Evolutionary conservation across 164 flowering plant genomes (phyloP).

Genomic region (Kalanchoe fedtschenkoi): DNA sequence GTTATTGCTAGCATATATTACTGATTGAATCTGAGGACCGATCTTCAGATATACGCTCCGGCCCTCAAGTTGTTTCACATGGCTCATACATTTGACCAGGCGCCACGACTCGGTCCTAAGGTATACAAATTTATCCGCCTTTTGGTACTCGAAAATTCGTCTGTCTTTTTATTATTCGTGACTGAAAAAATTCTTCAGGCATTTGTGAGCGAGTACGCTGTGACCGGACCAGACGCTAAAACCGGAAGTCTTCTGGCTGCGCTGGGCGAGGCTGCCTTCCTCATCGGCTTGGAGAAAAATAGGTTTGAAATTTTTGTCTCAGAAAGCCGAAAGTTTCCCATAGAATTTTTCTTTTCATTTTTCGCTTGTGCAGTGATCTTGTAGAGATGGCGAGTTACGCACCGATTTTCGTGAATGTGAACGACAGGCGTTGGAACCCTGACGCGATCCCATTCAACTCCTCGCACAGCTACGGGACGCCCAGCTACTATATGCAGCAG

Average conservation of each 20-base stretch:
- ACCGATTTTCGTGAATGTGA: slow-evolving; percentile 76
- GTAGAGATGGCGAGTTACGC: slow-evolving; percentile 93
- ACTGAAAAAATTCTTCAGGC: slow-evolving; percentile 30
- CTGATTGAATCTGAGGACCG: slow-evolving; percentile 11
- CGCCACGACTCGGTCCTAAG: slow-evolving; percentile 75
- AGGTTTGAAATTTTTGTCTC: slow-evolving; percentile 30
- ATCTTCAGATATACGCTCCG: slow-evolving; percentile 55
- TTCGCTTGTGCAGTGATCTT: slow-evolving; percentile 53
- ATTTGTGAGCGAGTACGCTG: slow-evolving; percentile 98
- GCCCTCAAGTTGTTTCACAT: slow-evolving; percentile 44
- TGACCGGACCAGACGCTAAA: slow-evolving; percentile 75
- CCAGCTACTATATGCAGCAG: slow-evolving; percentile 3
- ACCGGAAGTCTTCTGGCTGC: slow-evolving; percentile 74
- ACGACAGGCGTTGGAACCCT: slow-evolving; percentile 82
- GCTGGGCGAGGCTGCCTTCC: slow-evolving; percentile 85
- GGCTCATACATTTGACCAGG: slow-evolving; percentile 40
- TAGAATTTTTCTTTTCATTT: too few species aligned
- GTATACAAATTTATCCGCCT: slow-evolving; percentile 16
- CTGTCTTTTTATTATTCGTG: neutral
- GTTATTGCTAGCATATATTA: neutral
- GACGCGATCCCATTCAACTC: slow-evolving; percentile 88
- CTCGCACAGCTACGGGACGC: slow-evolving; percentile 25
- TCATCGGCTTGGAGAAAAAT: slow-evolving; percentile 79
- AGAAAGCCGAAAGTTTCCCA: neutral
- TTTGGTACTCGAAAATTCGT: neutral